Conservation (phyloP, 116 monocot genomes). For the Trichopus zeylanicus region DNA sequence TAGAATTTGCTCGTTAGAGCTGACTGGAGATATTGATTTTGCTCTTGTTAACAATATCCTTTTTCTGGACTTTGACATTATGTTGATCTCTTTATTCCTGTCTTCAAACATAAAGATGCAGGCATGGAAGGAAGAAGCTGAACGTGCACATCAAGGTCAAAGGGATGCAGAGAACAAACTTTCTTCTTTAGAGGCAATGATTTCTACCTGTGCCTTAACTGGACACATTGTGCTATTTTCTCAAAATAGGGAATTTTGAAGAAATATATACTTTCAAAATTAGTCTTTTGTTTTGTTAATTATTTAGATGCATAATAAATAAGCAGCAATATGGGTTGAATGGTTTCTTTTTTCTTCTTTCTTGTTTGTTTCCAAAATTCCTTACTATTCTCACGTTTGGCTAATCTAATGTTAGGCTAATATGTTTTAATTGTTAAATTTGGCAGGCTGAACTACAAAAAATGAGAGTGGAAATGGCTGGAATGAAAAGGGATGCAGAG, state of each 20-base stretch:
- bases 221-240: neutral
- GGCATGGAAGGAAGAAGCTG: slow-evolving; percentile 96
- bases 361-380: no score
- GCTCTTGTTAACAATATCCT: neutral
- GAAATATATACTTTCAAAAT: neutral
- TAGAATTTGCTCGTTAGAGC: neutral
- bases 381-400: no score
- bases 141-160: slow-evolving; percentile 85
- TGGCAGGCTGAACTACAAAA: slow-evolving; percentile 92
- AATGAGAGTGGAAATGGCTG: slow-evolving; percentile 97
- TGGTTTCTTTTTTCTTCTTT: neutral
- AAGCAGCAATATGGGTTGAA: neutral
- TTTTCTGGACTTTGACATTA: neutral
- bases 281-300: neutral
- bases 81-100: neutral
- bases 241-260: neutral
- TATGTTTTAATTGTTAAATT: neutral
- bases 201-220: neutral
- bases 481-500: slow-evolving; percentile 96
- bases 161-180: slow-evolving; percentile 90
- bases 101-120: slow-evolving; percentile 43
- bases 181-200: slow-evolving; percentile 67
- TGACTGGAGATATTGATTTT: neutral
- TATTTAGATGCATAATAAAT: neutral
- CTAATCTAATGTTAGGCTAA: neutral